phyloP scores from a whole-genome alignment of 306 rosid genomes.

The Cucumis melo region DNA sequence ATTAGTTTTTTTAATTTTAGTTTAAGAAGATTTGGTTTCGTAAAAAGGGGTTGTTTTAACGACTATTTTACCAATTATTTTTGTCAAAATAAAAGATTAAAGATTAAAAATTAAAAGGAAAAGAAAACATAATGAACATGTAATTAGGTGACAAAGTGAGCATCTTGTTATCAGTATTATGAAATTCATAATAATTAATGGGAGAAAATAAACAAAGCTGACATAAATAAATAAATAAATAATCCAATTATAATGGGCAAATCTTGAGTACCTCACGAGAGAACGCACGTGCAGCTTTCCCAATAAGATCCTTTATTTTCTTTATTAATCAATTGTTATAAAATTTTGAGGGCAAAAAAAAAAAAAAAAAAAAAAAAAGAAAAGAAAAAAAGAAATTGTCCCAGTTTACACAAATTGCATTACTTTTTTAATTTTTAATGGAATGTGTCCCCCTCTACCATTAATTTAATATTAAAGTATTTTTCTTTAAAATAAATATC shows the following conservation, averaged over 20 bases:
- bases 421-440: not conserved
- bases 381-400: not conserved
- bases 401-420: not conserved
- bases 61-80: not conserved
- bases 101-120: not conserved
- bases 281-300: not conserved
- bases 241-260: not conserved
- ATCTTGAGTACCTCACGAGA: not conserved
- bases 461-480: not conserved
- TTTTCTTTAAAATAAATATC: too few relatives aligned
- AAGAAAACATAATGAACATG: not conserved
- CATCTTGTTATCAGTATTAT: not conserved
- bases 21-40: too few relatives aligned
- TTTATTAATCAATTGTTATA: not conserved
- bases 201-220: not conserved
- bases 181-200: not conserved
- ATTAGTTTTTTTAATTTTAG: too few relatives aligned
- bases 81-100: not conserved
- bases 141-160: not conserved
- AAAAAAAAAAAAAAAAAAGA: not conserved
- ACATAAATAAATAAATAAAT: not conserved
- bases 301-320: not conserved
- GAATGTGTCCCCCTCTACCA: not conserved
- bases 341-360: not conserved
- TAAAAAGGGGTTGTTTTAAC: too few relatives aligned